These are phyloP conservation scores for Aciculosporium take DNA, from an alignment of 2,329 filamentous ascomycete genomes.

Conservation along the genomic window DNA sequence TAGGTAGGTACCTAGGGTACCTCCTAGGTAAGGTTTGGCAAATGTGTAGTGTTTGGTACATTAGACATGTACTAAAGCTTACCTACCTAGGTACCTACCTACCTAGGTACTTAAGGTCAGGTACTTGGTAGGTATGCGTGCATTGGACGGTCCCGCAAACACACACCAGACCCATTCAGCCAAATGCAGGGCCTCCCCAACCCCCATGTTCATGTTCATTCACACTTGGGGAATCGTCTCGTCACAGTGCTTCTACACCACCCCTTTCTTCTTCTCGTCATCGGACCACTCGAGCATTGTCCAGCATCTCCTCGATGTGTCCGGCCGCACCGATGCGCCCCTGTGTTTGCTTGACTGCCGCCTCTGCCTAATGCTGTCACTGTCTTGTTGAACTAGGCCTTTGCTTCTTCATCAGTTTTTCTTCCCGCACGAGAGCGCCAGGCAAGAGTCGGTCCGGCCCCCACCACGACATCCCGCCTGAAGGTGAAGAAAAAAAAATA, in stretches of 20 bases:
- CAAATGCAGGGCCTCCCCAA: too few relatives aligned
- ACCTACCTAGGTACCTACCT: too few relatives aligned
- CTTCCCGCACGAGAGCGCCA: conserved; percentile 2
- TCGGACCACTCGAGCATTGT: conserved; percentile 1
- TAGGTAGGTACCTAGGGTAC: too few relatives aligned
- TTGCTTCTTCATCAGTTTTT: conserved; percentile 11
- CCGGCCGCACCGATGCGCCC: conserved; percentile 15
- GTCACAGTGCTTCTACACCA: conserved; percentile 2
- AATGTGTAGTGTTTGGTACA: too few relatives aligned
- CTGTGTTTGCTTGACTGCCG: conserved; percentile 11
- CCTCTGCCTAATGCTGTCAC: conserved; percentile 15
- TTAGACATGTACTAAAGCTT: too few relatives aligned
- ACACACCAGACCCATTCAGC: too few relatives aligned
- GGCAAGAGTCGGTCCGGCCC: conserved; percentile 1
- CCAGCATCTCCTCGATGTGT: conserved; percentile 15
- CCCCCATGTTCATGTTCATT: too few relatives aligned
- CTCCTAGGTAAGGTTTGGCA: too few relatives aligned
- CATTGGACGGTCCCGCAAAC: too few relatives aligned
- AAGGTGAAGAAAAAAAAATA: not conserved
- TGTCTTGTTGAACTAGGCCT: not conserved
- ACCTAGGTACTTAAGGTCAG: too few relatives aligned
- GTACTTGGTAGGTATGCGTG: too few relatives aligned
- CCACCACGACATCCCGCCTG: conserved; percentile 1
- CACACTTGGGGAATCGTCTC: too few relatives aligned
- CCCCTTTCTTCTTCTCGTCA: conserved; percentile 1